These are phyloP conservation scores for Aspergillus indologenus DNA, from an alignment of 495 filamentous ascomycete genomes.

Conservation along the genomic window DNA sequence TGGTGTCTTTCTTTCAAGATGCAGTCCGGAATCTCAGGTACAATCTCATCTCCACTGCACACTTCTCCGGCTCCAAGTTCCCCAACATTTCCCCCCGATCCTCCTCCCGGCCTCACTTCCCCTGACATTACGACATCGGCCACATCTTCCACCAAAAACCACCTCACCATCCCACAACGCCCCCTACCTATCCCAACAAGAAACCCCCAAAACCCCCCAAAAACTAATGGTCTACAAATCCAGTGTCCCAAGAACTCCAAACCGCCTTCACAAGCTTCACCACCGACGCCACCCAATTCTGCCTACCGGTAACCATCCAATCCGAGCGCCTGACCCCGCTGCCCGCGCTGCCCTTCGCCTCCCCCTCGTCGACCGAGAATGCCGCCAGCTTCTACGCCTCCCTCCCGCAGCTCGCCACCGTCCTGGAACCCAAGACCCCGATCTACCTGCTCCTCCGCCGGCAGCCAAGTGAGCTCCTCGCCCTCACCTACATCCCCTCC, in stretches of 20 bases:
- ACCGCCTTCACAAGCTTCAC: constrained; percentile 74
- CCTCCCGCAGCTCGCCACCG: constrained; percentile 60
- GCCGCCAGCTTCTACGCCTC: constrained; percentile 54
- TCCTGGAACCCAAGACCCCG: constrained; percentile 70
- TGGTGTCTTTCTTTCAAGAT: constrained; percentile 44
- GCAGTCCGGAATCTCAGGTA: constrained; percentile 89
- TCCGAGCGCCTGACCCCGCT: constrained; percentile 70
- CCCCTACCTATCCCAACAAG: not conserved
- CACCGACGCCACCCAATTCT: constrained; percentile 61
- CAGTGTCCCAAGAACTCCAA: constrained; percentile 85
- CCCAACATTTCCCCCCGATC: constrained; percentile 3
- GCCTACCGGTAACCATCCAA: constrained; percentile 75
- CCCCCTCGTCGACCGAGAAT: no score
- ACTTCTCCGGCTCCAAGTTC: no score
- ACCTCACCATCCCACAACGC: not conserved
- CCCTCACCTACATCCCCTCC: constrained; percentile 88
- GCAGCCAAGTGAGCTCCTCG: constrained; percentile 55
- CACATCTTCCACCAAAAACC: not conserved
- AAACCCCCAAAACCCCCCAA: not conserved
- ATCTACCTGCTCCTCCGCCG: constrained; percentile 84
- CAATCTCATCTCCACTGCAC: constrained; percentile 1
- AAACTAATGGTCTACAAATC: constrained; percentile 12
- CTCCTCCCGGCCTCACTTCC: not conserved
- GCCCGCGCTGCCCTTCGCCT: constrained; percentile 53
- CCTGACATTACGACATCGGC: constrained; percentile 2